These are phyloP conservation scores for Somion occarium DNA, from an alignment of 1,284 basidiomycete genomes.

Conservation along the genomic window DNA sequence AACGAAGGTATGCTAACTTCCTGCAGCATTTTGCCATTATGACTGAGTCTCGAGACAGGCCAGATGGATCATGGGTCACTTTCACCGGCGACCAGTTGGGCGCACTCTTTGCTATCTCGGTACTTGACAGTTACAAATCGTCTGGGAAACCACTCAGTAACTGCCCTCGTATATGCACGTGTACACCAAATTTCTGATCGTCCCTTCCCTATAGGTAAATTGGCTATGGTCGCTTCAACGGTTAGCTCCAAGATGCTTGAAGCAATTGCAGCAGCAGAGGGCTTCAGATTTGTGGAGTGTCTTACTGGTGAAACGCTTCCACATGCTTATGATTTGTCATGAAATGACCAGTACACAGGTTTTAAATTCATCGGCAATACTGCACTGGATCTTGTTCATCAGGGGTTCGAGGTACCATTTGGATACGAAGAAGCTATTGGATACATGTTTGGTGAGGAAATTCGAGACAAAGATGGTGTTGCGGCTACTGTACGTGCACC, in stretches of 20 bases:
- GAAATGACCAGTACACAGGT: slow-evolving; percentile 35
- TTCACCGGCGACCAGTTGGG: slow-evolving; percentile 87
- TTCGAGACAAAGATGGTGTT: slow-evolving; percentile 84
- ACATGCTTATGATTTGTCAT: neutral
- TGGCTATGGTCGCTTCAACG: slow-evolving; percentile 83
- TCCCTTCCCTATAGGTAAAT: slow-evolving; percentile 37
- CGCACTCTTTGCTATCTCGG: slow-evolving; percentile 62
- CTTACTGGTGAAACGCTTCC: slow-evolving; percentile 57
- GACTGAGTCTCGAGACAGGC: too few species aligned
- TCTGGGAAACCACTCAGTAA: slow-evolving; percentile 54
- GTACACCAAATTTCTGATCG: slow-evolving; percentile 7
- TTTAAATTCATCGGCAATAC: slow-evolving; percentile 87
- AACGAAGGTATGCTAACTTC: slow-evolving; percentile 44
- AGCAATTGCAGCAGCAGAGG: slow-evolving; percentile 66
- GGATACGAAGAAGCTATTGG: slow-evolving; percentile 89
- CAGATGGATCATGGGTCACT: slow-evolving; percentile 54
- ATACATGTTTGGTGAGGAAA: slow-evolving; percentile 73
- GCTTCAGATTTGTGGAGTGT: slow-evolving; percentile 79
- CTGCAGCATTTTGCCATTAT: slow-evolving; percentile 6
- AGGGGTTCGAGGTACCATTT: slow-evolving; percentile 74
- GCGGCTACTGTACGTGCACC: slow-evolving; percentile 54
- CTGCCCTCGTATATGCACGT: slow-evolving; percentile 7
- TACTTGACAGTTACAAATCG: slow-evolving; percentile 54
- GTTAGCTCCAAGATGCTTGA: slow-evolving; percentile 87
- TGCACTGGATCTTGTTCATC: slow-evolving; percentile 54